Evolutionary conservation across 306 rosid species (phyloP).

Genomic region (Dryas octopetala): DNA sequence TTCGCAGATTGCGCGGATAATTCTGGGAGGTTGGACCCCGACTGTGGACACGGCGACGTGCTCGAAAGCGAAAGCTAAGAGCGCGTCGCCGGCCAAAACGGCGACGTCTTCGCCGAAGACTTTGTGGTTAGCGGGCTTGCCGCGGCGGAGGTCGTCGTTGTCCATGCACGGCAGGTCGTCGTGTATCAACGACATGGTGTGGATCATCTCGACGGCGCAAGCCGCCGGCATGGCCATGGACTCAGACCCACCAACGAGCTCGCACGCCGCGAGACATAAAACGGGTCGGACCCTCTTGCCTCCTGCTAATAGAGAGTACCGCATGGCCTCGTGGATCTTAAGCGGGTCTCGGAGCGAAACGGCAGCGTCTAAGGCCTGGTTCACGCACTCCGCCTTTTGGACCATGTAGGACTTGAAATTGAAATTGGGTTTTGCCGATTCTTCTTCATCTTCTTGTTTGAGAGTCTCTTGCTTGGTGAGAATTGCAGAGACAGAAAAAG

Average conservation of each 20-base stretch:
- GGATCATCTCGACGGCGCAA: slow-evolving; percentile 79
- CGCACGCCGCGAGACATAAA: slow-evolving; percentile 70
- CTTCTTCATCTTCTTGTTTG: slow-evolving; percentile 6
- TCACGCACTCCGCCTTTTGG: slow-evolving; percentile 45
- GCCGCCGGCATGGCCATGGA: slow-evolving; percentile 61
- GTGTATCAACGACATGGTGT: slow-evolving; percentile 83
- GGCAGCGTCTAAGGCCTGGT: slow-evolving; percentile 56
- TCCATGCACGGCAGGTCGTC: slow-evolving; percentile 86
- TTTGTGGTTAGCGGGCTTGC: slow-evolving; percentile 72
- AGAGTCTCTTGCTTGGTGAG: slow-evolving; percentile 35
- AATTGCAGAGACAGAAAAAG: slow-evolving; percentile 32
- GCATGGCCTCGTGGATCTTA: slow-evolving; percentile 69
- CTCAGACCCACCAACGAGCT: slow-evolving; percentile 58
- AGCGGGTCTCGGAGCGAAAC: slow-evolving; percentile 49
- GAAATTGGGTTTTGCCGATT: slow-evolving; percentile 21
- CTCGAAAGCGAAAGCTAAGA: slow-evolving; percentile 62
- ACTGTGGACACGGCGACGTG: slow-evolving; percentile 44
- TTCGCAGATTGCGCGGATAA: slow-evolving; percentile 52
- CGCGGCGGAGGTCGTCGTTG: slow-evolving; percentile 79
- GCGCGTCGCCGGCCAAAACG: slow-evolving; percentile 71
- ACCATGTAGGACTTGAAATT: slow-evolving; percentile 59
- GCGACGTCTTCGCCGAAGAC: slow-evolving; percentile 74
- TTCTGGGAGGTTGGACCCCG: slow-evolving; percentile 37
- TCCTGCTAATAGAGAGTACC: slow-evolving; percentile 79
- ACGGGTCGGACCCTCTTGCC: slow-evolving; percentile 76